These are phyloP conservation scores for Aspergillus campestris DNA, from an alignment of 495 filamentous ascomycete species.

Conservation along the genomic window DNA sequence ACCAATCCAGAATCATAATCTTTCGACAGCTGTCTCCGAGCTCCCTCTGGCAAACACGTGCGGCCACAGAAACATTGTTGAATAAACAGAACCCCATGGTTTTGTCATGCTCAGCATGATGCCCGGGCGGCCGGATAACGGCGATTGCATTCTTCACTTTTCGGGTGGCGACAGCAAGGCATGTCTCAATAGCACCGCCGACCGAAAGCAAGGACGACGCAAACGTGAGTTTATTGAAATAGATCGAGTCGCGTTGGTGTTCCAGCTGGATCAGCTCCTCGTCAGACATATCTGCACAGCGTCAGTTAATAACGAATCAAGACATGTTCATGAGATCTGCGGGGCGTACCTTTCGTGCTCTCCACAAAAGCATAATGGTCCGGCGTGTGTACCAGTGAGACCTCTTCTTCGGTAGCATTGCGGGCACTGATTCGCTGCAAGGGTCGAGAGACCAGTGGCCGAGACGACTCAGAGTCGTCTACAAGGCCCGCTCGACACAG, in stretches of 20 bases:
- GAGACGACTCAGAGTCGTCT: slow-evolving; percentile 42
- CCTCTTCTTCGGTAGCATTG: slow-evolving; percentile 65
- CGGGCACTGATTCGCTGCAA: slow-evolving; percentile 72
- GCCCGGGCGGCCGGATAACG: slow-evolving; percentile 87
- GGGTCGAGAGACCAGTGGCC: slow-evolving; percentile 45
- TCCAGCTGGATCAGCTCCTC: slow-evolving; percentile 57
- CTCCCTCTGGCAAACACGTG: slow-evolving; percentile 68
- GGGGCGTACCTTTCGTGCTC: slow-evolving; percentile 47
- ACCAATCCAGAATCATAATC: slow-evolving; percentile 92
- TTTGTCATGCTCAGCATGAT: slow-evolving; percentile 79
- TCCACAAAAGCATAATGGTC: slow-evolving; percentile 72
- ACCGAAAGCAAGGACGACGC: slow-evolving; percentile 72
- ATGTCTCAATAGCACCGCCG: slow-evolving; percentile 94
- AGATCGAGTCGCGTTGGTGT: slow-evolving; percentile 71
- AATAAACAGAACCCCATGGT: slow-evolving; percentile 95
- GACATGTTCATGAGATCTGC: too few species aligned
- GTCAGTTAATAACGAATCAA: not conserved
- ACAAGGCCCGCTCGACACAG: slow-evolving; percentile 73
- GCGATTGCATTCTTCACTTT: slow-evolving; percentile 89
- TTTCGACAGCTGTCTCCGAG: slow-evolving; percentile 75
- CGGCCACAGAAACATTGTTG: slow-evolving; percentile 91
- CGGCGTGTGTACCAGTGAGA: slow-evolving; percentile 64
- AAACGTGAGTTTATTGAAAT: slow-evolving; percentile 77
- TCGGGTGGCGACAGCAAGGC: slow-evolving; percentile 69
- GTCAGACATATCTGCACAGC: slow-evolving; percentile 40